Base-by-base conservation (phyloP, 441 rosid species). In the Gossypium schwendimanii region DNA sequence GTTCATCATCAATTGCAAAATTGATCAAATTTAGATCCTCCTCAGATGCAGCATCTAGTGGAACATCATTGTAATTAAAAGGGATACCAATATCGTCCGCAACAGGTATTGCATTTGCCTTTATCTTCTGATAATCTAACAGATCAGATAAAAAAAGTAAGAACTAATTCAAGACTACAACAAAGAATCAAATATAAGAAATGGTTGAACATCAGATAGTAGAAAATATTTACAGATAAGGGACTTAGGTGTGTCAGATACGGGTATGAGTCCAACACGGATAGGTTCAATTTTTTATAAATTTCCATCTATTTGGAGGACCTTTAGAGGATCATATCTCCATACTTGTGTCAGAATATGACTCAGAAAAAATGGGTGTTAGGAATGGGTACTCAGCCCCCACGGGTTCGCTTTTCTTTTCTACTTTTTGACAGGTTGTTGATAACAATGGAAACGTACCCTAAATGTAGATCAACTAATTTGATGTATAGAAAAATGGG, bases 81-180 rank as follows among this genome's bases (percentile, higher is more conserved):
- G 87, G 81, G 75, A 63, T 74, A 64, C 77, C 84, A 61, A 88
- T 89, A 69, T 89, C 97, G 78, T 92, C 94, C 0, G 96, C 93
- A 65, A 93, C 84, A 59, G 81, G 84, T 33, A 83, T 55, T 57
- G 97, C 97, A 86, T 96, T 89, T 4, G 93, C 98, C 82, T 91
- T 93, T 53, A 96, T 93, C 76, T 91, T 96, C 75, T 89, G 96
- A 83, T 84, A 93, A 70, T 96, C 99, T 96, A 79, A 93, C 20
- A 77, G 77, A 74, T 15, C 3, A 71, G 23, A 52, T 28, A 18
- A 50, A 61, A 53, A 36, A 50, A 39, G 36, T 41, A 49, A 62
- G 18, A 61, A 72, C 53, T 47, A 62, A 61, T 6, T 26, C 15
- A 17, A 28, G 41, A 72, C 36, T 20, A 21, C 47, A 72, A 31